phyloP scores from a whole-genome alignment of 345 rosid species.

The Mercurialis annua region DNA sequence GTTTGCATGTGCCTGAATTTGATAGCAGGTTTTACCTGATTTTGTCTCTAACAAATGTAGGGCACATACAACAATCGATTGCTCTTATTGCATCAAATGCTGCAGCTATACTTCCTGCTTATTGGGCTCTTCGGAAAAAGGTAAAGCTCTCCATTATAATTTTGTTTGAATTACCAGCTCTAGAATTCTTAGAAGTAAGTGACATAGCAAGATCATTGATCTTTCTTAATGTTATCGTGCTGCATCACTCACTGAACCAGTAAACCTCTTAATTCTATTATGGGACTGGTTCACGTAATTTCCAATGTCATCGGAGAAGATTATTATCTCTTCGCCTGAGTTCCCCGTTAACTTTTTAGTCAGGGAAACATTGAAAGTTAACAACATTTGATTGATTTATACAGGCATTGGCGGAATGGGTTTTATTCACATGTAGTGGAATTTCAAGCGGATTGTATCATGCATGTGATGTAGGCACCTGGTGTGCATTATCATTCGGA shows the following conservation, averaged over 20 bases:
- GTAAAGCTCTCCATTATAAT: slow-evolving; percentile 31
- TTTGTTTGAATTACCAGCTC: neutral
- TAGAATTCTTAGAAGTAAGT: no score
- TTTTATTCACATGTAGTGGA: slow-evolving; percentile 81
- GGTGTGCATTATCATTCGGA: slow-evolving; percentile 71
- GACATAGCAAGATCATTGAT: neutral
- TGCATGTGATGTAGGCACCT: slow-evolving; percentile 93
- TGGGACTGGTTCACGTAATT: no score
- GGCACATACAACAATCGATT: slow-evolving; percentile 66
- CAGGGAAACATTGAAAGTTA: slow-evolving; percentile 2
- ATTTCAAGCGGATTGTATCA: slow-evolving; percentile 93
- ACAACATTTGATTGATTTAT: slow-evolving; percentile 19
- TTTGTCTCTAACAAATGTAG: slow-evolving; percentile 42
- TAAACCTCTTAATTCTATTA: slow-evolving; percentile 10
- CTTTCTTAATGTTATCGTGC: no score
- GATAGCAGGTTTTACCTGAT: slow-evolving; percentile 19
- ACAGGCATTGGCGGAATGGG: slow-evolving; percentile 97
- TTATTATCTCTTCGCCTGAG: neutral
- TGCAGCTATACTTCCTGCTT: slow-evolving; percentile 87
- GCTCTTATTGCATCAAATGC: slow-evolving; percentile 86
- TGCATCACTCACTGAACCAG: no score
- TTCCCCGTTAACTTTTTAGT: neutral
- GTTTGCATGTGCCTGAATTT: no score
- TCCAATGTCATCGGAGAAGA: neutral
- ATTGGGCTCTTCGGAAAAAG: slow-evolving; percentile 82